Conservation (phyloP, 495 filamentous ascomycete genomes). For the Tuber calosporum region DNA sequence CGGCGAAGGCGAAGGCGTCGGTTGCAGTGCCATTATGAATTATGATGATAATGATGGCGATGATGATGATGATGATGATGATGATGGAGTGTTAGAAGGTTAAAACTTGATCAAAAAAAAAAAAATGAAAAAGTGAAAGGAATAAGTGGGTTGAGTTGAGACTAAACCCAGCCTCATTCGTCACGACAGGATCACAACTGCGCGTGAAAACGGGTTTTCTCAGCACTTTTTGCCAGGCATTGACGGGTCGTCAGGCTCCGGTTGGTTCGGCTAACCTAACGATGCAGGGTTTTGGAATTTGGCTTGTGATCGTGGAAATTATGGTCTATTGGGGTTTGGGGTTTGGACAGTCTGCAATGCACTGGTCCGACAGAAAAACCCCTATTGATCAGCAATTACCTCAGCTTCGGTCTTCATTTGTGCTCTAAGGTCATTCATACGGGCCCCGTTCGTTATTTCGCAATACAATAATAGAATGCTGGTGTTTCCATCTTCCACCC, state of each 20-base stretch:
- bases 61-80: neutral
- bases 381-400: neutral
- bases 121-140: neutral
- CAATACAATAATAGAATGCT: no score
- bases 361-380: neutral
- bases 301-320: neutral
- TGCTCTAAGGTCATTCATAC: neutral
- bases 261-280: neutral
- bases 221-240: neutral
- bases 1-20: neutral
- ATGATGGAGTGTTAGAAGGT: constrained; percentile 1
- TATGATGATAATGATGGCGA: neutral
- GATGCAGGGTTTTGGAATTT: neutral
- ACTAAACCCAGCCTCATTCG: constrained; percentile 1
- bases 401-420: neutral
- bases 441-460: neutral
- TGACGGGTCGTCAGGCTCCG: neutral
- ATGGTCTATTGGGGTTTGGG: neutral
- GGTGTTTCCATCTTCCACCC: no score
- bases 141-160: neutral
- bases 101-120: neutral
- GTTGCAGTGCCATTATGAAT: neutral
- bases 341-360: neutral
- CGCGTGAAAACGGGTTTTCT: constrained; percentile 2
- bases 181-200: neutral